Evolutionary conservation across 2,329 filamentous ascomycete genomes (phyloP).

Genomic region (Sclerotinia spermophila): DNA sequence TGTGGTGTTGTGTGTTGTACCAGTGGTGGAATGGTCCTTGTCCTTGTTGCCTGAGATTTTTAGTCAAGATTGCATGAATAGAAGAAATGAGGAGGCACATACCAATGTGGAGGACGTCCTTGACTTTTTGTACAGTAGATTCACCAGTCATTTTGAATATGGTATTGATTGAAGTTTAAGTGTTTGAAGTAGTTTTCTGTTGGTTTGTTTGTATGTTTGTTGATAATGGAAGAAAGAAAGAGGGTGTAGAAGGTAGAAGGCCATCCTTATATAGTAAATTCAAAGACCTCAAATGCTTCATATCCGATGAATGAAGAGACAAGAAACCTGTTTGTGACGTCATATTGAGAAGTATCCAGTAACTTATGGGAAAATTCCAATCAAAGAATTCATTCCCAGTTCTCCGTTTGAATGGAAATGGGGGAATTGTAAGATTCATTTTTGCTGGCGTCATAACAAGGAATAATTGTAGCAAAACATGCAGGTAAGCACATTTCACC

Average conservation of each 20-base stretch:
- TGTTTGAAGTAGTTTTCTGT: background rate
- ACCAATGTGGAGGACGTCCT: slow-evolving; percentile 40
- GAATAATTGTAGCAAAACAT: background rate
- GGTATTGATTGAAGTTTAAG: slow-evolving; percentile 7
- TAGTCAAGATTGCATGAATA: background rate
- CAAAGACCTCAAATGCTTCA: background rate
- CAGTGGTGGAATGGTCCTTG: background rate
- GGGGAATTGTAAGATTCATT: background rate
- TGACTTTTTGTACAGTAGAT: slow-evolving; percentile 47
- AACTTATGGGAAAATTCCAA: background rate
- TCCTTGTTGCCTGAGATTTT: background rate
- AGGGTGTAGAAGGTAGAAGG: background rate
- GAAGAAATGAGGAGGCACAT: background rate
- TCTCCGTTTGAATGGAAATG: background rate
- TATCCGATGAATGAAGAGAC: background rate
- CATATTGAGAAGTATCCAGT: background rate
- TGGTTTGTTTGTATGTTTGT: background rate
- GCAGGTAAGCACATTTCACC: background rate
- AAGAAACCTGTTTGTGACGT: slow-evolving; percentile 13
- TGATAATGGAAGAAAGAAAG: background rate
- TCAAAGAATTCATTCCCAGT: slow-evolving; percentile 3
- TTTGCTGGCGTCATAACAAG: slow-evolving; percentile 2
- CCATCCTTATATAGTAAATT: background rate
- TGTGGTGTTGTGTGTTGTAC: background rate
- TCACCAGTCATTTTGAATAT: slow-evolving; percentile 39